Evolutionary conservation across 169 alveolate genomes (phyloP), one percentile per base, ranked within the genome.

Genomic region (Neospora caninum): DNA sequence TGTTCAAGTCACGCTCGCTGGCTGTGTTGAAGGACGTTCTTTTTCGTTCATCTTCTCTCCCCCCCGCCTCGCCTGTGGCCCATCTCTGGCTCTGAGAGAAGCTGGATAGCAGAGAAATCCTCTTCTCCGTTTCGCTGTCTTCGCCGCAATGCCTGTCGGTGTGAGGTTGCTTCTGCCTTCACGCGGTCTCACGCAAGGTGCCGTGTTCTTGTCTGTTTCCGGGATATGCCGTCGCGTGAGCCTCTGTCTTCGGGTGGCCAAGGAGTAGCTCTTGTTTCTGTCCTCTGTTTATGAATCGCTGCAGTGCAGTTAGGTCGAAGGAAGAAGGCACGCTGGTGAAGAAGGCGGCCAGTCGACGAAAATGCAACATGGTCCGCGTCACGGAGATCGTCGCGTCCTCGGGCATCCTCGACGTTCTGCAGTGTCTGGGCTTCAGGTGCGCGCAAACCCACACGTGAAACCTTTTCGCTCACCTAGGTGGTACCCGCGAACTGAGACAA

Each of bases 241-340:
- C 58, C 58, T 49, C 18, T 49, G 9, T 49, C 0, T 13, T 49
- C 18, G 6, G 64, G 27, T 53, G 18, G 7, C 27, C 64, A 64
- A 25, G 6, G 25, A 64, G 25, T 7, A 64, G 0, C 20, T 64
- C 78, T 16, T 64, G 29, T 29, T 6, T 64, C 34, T n/a, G 78
- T 29, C 25, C 78, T 64, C 31, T 25, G 73, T 64, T 10, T 25
- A 64, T 4, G 27, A 29, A 29, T 18, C 78, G 0, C 78, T 29
- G 25, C 67, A 82, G 89, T 39, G 89, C 89, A 18, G 89, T 82
- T 29, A 27, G 89, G 6, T 16, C 25, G 67, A 39, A 42, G 41
- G 89, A 82, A 10, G 89, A 82, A 49, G 67, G 89, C 42, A 82
- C 38, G 0, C 18, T 82, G 64, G 70, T 82, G 67, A 82, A 82